phyloP scores from a whole-genome alignment of 2,329 filamentous ascomycete genomes.

The Triangularia setosa region DNA sequence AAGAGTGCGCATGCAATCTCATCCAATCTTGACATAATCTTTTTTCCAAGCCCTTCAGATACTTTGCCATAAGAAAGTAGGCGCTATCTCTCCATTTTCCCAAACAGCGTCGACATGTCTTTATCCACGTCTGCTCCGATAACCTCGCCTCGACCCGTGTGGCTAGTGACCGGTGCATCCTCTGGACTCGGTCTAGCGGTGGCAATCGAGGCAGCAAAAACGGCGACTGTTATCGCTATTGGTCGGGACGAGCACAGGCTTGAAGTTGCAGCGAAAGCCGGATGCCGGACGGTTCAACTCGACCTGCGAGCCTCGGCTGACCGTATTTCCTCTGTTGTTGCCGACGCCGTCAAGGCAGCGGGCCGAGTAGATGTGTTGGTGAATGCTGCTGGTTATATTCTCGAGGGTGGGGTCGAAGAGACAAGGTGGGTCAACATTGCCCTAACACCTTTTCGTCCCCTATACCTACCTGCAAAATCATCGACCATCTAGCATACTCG shows the following conservation, averaged over 20 bases:
- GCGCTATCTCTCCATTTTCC: neutral
- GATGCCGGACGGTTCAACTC: neutral
- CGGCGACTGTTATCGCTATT: neutral
- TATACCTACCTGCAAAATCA: neutral
- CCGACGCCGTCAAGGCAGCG: neutral
- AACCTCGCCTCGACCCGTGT: neutral
- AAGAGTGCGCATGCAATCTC: neutral
- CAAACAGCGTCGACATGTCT: neutral
- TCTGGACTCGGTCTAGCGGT: neutral
- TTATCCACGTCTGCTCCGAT: neutral
- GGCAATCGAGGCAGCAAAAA: neutral
- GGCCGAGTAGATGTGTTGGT: neutral
- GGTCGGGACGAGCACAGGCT: neutral
- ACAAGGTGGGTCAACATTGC: neutral
- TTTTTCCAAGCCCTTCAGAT: neutral
- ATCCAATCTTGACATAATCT: neutral
- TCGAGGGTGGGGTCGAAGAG: neutral
- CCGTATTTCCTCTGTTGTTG: neutral
- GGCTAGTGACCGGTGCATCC: neutral
- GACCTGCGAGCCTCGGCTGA: neutral
- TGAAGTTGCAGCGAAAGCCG: neutral
- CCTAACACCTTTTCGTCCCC: neutral
- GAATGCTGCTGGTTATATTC: neutral
- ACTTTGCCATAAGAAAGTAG: neutral
- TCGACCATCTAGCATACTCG: no score